These are phyloP conservation scores for Pseudocercospora musae DNA, from an alignment of 2,329 filamentous ascomycete genomes.

Conservation along the genomic window DNA sequence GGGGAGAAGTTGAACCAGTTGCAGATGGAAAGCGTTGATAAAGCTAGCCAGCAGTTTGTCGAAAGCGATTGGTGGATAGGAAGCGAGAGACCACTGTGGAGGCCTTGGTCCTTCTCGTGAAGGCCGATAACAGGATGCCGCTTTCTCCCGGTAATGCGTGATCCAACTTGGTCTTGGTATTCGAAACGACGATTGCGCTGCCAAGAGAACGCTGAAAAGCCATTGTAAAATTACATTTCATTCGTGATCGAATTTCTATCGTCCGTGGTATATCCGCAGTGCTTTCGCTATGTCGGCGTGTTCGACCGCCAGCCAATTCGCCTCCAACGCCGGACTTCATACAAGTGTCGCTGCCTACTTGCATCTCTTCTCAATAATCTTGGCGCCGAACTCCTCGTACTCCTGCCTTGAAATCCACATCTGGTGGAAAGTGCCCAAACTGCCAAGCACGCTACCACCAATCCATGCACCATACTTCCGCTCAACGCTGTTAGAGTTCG, in stretches of 20 bases:
- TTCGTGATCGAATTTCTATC: background rate
- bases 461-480: constrained; percentile 93
- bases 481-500: constrained; percentile 81
- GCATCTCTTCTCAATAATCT: constrained; percentile 93
- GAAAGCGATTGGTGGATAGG: too few species aligned
- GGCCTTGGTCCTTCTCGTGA: too few species aligned
- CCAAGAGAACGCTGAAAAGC: background rate
- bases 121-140: too few species aligned
- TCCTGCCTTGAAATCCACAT: constrained; percentile 99
- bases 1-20: too few species aligned
- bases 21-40: too few species aligned
- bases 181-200: background rate
- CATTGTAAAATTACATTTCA: background rate
- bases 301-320: background rate
- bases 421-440: constrained; percentile 95
- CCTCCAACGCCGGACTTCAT: background rate
- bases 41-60: too few species aligned
- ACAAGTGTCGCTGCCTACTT: constrained; percentile 54
- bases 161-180: too few species aligned
- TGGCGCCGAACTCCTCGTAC: constrained; percentile 89
- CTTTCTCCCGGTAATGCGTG: too few species aligned
- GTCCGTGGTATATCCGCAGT: background rate
- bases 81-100: too few species aligned
- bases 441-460: constrained; percentile 91
- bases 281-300: background rate